A percentile compares a stretch with the other conserved stretches of the same genome.
Evolutionary conservation across 164 flowering plant genomes (phyloP).

Genomic region (Protea cynaroides): DNA sequence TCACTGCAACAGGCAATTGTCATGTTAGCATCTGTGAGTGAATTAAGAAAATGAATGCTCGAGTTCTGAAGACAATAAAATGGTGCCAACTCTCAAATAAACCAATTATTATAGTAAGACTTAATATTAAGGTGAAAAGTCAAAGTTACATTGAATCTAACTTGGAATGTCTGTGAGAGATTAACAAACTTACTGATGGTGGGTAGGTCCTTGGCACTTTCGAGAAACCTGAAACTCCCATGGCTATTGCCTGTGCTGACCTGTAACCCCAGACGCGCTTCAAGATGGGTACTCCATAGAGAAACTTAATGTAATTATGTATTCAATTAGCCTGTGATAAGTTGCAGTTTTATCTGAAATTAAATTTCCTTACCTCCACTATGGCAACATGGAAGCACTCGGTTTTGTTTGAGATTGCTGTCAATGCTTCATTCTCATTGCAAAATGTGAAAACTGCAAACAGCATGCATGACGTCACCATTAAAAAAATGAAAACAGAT

Average conservation of each 20-base stretch:
- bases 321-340: too few relatives aligned
- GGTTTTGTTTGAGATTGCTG: slow-evolving; percentile 40
- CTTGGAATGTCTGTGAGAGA: neutral
- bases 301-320: neutral
- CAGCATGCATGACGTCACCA: neutral
- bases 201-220: slow-evolving; percentile 62
- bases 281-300: neutral
- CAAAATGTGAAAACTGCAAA: slow-evolving; percentile 57
- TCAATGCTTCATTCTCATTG: slow-evolving; percentile 59
- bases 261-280: slow-evolving; percentile 24
- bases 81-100: neutral
- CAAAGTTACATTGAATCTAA: neutral
- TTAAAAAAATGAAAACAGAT: neutral
- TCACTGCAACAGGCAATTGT: slow-evolving; percentile 47
- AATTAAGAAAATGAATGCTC: neutral
- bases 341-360: too few relatives aligned
- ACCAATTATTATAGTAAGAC: neutral
- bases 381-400: slow-evolving; percentile 80
- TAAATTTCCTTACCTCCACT: slow-evolving; percentile 54
- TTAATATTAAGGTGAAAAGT: neutral
- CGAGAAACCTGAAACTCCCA: slow-evolving; percentile 59
- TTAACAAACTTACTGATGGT: slow-evolving; percentile 57
- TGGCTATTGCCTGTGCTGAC: slow-evolving; percentile 33
- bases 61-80: neutral
- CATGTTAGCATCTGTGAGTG: neutral